Evolutionary conservation across 202 grass and related monocot species (phyloP).

Genomic region (Zizania palustris): DNA sequence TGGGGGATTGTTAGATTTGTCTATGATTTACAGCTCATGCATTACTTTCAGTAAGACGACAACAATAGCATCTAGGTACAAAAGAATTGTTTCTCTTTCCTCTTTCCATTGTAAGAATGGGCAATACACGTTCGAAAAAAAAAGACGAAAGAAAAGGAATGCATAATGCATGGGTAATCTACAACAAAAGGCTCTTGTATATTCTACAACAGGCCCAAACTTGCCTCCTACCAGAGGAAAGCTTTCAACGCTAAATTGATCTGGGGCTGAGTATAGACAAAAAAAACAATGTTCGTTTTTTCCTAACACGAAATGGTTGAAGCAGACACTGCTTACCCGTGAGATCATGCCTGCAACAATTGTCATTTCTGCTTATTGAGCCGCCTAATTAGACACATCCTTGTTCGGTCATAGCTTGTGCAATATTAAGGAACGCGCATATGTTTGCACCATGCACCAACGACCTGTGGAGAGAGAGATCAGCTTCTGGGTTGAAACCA

Average conservation of each 20-base stretch:
- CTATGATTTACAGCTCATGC: not conserved
- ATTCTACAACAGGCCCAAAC: slow-evolving; percentile 2
- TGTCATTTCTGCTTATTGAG: slow-evolving; percentile 32
- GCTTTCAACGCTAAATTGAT: slow-evolving; percentile 2
- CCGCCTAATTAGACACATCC: slow-evolving; percentile 68
- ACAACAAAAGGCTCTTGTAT: slow-evolving; percentile 28
- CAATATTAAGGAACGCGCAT: slow-evolving; percentile 87
- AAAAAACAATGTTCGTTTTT: not conserved
- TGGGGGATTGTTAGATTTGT: not conserved
- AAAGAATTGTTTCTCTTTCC: slow-evolving; percentile 37
- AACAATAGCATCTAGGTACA: not conserved
- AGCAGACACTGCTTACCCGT: not conserved
- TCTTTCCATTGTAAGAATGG: slow-evolving; percentile 31
- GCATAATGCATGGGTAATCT: not conserved
- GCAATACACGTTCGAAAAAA: slow-evolving; percentile 3
- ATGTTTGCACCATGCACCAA: slow-evolving; percentile 96
- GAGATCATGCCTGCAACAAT: not conserved
- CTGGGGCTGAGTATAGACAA: slow-evolving; percentile 11
- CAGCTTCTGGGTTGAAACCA: slow-evolving; percentile 35
- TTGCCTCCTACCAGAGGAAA: not conserved
- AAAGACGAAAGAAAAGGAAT: too few species aligned
- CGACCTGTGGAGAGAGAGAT: slow-evolving; percentile 49
- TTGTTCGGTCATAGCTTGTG: slow-evolving; percentile 98
- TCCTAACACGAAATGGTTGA: not conserved
- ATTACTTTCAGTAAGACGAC: not conserved